phyloP scores from a whole-genome alignment of 306 rosid species.

The Phaseolus lunatus region DNA sequence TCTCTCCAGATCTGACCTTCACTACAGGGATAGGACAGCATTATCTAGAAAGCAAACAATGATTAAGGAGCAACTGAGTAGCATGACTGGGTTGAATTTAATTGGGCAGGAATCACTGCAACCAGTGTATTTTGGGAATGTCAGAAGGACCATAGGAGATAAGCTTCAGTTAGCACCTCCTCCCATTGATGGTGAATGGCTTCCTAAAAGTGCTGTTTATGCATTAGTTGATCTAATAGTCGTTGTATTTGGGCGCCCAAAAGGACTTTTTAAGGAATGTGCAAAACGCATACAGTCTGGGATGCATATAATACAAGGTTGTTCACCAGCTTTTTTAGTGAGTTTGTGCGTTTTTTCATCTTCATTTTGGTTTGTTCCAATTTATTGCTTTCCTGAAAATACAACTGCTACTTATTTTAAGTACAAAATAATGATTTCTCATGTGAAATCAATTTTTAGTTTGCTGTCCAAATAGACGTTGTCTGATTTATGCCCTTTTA shows the following conservation, averaged over 20 bases:
- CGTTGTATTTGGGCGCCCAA: slow-evolving; percentile 87
- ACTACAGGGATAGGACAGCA: slow-evolving; percentile 79
- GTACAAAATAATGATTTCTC: slow-evolving; percentile 36
- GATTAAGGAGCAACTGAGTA: slow-evolving; percentile 70
- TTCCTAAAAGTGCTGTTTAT: slow-evolving; percentile 92
- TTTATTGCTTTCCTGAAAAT: slow-evolving; percentile 20
- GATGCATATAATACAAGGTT: slow-evolving; percentile 78
- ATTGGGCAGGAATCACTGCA: slow-evolving; percentile 67
- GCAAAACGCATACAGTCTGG: slow-evolving; percentile 89
- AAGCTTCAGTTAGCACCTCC: slow-evolving; percentile 91
- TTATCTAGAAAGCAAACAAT: slow-evolving; percentile 78
- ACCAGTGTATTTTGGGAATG: slow-evolving; percentile 86
- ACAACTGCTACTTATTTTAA: slow-evolving; percentile 31
- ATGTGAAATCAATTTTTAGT: slow-evolving; percentile 29
- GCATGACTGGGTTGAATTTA: slow-evolving; percentile 57
- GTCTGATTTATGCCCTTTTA: slow-evolving; percentile 18
- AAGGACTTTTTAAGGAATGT: slow-evolving; percentile 96
- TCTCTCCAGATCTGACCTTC: slow-evolving; percentile 84
- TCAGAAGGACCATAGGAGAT: slow-evolving; percentile 71
- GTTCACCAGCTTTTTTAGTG: slow-evolving; percentile 26
- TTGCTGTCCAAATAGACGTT: slow-evolving; percentile 30
- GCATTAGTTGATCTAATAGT: slow-evolving; percentile 90
- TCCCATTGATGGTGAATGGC: slow-evolving; percentile 98
- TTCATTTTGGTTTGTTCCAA: slow-evolving; percentile 39
- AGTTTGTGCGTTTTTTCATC: slow-evolving; percentile 2